Percentiles rank a stretch among this genome's conserved stretches.
Evolutionary conservation across 306 rosid genomes (phyloP).

Genomic region (Begonia loranthoides): DNA sequence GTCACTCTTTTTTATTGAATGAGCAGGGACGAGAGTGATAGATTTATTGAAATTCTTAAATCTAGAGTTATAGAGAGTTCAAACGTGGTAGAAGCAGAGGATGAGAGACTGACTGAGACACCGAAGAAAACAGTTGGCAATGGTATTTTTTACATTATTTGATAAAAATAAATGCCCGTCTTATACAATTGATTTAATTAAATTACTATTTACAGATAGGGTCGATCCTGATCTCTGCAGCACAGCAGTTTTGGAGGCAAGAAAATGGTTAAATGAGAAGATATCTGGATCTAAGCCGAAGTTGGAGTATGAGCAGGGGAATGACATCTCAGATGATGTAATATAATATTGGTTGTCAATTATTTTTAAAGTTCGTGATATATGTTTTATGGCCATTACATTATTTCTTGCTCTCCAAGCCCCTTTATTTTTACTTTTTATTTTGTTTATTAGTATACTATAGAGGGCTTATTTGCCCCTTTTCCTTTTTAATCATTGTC

Average conservation of each 20-base stretch:
- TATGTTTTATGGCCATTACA: not conserved
- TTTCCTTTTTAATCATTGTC: not conserved
- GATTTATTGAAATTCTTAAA: constrained; percentile 48
- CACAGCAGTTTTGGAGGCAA: constrained; percentile 77
- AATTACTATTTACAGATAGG: constrained; percentile 21
- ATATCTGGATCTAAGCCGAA: constrained; percentile 47
- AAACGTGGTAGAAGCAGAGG: constrained; percentile 22
- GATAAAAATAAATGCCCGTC: no score
- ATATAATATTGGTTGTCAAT: constrained; percentile 35
- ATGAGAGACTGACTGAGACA: constrained; percentile 30
- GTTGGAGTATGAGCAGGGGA: constrained; percentile 37
- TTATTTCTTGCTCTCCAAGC: not conserved
- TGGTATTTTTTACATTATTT: constrained; percentile 5
- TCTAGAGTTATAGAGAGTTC: constrained; percentile 62
- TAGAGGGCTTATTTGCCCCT: not conserved
- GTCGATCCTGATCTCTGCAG: constrained; percentile 42
- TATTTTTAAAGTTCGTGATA: constrained; percentile 8
- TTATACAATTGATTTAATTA: not conserved
- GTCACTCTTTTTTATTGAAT: no score
- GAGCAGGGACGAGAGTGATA: constrained; percentile 82
- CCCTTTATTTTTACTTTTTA: not conserved
- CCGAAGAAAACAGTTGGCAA: constrained; percentile 20
- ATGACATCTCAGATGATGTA: constrained; percentile 23
- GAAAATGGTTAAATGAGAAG: constrained; percentile 72
- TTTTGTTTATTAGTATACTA: no score